Conservation (phyloP, 495 filamentous ascomycete genomes). For the Podospora conica region DNA sequence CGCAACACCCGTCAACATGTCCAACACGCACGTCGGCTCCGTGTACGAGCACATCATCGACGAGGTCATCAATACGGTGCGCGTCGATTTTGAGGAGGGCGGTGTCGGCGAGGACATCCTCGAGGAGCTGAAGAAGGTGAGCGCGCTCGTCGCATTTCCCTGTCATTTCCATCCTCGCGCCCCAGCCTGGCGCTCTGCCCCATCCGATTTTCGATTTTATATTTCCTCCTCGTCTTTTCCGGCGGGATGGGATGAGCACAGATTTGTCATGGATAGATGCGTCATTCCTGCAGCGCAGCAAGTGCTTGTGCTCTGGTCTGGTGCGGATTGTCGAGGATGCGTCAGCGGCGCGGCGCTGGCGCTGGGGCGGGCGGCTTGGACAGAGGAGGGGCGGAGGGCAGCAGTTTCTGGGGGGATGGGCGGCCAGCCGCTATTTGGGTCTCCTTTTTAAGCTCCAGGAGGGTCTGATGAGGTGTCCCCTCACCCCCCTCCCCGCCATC, state of each 20-base stretch:
- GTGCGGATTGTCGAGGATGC: neutral
- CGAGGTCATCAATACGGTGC: conserved; percentile 79
- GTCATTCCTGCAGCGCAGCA: neutral
- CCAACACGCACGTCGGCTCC: conserved; percentile 53
- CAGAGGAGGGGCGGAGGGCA: conserved; percentile 37
- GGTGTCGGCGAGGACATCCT: conserved; percentile 83
- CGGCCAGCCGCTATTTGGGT: conserved; percentile 51
- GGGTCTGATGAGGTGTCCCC: conserved; percentile 11
- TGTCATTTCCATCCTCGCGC: conserved; percentile 16
- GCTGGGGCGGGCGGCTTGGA: conserved; percentile 14
- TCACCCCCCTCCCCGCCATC: conserved; percentile 18
- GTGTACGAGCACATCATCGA: conserved; percentile 88
- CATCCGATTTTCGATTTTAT: neutral
- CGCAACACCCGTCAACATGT: conserved; percentile 36
- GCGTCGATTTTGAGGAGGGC: conserved; percentile 93
- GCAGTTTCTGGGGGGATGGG: conserved; percentile 37
- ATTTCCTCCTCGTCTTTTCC: neutral
- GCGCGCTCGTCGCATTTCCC: conserved; percentile 31
- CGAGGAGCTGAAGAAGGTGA: conserved; percentile 76
- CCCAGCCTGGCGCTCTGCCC: neutral
- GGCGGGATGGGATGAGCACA: neutral
- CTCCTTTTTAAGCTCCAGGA: conserved; percentile 39
- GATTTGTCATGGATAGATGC: neutral
- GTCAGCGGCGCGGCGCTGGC: neutral
- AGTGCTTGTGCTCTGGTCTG: neutral